phyloP scores from a whole-genome alignment of 768 basidiomycete genomes.

The Omphalotus guepiniiformis region DNA sequence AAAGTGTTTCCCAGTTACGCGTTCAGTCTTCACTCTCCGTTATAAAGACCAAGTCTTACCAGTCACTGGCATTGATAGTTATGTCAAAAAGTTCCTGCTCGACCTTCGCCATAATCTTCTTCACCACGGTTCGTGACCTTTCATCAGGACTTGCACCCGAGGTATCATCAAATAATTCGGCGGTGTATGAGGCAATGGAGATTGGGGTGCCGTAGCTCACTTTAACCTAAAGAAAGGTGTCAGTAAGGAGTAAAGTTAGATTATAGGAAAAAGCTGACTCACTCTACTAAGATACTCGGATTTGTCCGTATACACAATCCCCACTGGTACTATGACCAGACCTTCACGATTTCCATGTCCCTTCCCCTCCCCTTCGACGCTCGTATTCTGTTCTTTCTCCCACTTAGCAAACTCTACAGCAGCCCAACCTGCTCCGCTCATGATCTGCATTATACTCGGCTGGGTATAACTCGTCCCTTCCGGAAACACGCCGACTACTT shows the following conservation, averaged over 20 bases:
- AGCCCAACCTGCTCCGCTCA: constrained; percentile 68
- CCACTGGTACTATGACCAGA: constrained; percentile 56
- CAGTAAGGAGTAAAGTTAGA: background rate
- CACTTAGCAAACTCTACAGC: constrained; percentile 63
- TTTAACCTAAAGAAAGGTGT: background rate
- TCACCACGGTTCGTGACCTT: constrained; percentile 45
- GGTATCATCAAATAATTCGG: constrained; percentile 23
- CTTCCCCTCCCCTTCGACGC: constrained; percentile 10
- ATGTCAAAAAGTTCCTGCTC: constrained; percentile 43
- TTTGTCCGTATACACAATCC: constrained; percentile 69
- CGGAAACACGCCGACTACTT: constrained; percentile 66
- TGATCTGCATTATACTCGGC: constrained; percentile 40
- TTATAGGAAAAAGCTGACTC: constrained; percentile 18
- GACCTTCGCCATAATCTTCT: constrained; percentile 49
- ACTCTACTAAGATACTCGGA: constrained; percentile 56
- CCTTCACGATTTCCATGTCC: constrained; percentile 16
- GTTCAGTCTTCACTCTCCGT: too few relatives aligned
- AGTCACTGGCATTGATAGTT: constrained; percentile 65
- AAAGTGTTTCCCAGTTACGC: constrained; percentile 59
- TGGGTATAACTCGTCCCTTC: constrained; percentile 55
- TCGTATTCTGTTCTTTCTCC: constrained; percentile 16
- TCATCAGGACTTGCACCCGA: constrained; percentile 30
- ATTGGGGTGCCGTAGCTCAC: constrained; percentile 55
- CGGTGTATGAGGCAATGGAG: constrained; percentile 43
- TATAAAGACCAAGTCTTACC: too few relatives aligned